Percentiles rank a stretch among this genome's conserved stretches.
Evolutionary conservation across 768 basidiomycete species (phyloP).

Genomic region (Mrakia frigida): DNA sequence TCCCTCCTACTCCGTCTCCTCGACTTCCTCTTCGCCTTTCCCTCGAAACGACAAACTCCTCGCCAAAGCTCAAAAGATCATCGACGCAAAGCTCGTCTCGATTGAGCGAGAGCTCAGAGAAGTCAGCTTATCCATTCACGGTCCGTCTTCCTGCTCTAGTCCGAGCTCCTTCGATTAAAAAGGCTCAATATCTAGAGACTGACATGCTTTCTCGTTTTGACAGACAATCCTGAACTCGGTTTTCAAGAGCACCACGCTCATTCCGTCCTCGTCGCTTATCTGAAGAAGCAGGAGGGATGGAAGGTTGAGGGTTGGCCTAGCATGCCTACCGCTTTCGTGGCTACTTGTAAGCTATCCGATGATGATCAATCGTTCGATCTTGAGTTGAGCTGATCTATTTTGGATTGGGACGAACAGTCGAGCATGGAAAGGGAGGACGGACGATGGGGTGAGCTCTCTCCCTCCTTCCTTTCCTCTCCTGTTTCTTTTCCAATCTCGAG

Average conservation of each 20-base stretch:
- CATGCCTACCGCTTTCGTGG: slow-evolving; percentile 22
- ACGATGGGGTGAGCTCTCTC: slow-evolving; percentile 19
- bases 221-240: slow-evolving; percentile 23
- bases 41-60: not conserved
- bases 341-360: not conserved
- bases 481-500: not conserved
- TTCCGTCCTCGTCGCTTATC: not conserved
- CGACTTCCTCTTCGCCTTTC: not conserved
- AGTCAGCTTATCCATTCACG: slow-evolving; percentile 10
- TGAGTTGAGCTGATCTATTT: not conserved
- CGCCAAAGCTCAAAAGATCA: not conserved
- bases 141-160: not conserved
- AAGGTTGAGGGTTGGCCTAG: not conserved
- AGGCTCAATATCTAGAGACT: not conserved
- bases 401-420: not conserved
- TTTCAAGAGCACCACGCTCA: slow-evolving; percentile 21
- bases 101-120: slow-evolving; percentile 5
- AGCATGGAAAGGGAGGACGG: slow-evolving; percentile 21
- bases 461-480: not conserved
- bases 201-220: not conserved
- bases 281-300: slow-evolving; percentile 8
- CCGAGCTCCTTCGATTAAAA: not conserved
- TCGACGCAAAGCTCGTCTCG: slow-evolving; percentile 15
- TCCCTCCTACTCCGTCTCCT: slow-evolving; percentile 1
- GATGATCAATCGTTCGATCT: not conserved